Conservation (phyloP, 2,329 filamentous ascomycete genomes). For the Ophiostoma tasmaniense region DNA sequence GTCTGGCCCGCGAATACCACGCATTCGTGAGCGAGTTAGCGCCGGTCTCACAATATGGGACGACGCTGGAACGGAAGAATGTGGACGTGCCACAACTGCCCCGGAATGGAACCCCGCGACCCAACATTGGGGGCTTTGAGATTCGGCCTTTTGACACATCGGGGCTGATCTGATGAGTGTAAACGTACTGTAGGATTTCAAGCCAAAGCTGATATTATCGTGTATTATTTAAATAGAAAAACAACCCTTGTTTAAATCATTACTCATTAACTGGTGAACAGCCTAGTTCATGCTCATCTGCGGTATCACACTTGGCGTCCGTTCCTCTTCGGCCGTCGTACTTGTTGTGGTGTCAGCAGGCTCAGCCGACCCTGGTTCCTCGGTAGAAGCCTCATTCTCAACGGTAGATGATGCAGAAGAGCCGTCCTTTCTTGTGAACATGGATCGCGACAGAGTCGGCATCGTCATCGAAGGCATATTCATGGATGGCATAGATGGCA, state of each 20-base stretch:
- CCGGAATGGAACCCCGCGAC: not conserved
- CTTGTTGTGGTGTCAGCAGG: too few species aligned
- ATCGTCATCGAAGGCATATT: not conserved
- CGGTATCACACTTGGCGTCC: not conserved
- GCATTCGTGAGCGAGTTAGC: not conserved
- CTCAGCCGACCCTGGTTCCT: not conserved
- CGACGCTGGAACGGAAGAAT: not conserved
- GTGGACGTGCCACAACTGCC: not conserved
- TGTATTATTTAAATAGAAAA: not conserved
- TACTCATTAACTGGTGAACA: not conserved
- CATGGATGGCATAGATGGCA: conserved; percentile 23
- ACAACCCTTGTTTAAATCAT: not conserved
- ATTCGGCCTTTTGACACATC: not conserved
- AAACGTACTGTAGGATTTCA: not conserved
- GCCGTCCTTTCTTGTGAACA: not conserved
- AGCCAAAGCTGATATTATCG: not conserved
- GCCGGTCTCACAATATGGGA: not conserved
- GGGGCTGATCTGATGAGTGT: not conserved
- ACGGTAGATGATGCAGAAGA: not conserved
- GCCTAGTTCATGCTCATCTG: not conserved
- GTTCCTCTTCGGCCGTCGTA: not conserved
- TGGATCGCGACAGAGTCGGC: not conserved
- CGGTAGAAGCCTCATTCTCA: not conserved
- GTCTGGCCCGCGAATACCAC: not conserved
- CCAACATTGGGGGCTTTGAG: not conserved